These are phyloP conservation scores for Lindgomyces ingoldianus DNA, from an alignment of 495 filamentous ascomycete genomes.

Conservation along the genomic window DNA sequence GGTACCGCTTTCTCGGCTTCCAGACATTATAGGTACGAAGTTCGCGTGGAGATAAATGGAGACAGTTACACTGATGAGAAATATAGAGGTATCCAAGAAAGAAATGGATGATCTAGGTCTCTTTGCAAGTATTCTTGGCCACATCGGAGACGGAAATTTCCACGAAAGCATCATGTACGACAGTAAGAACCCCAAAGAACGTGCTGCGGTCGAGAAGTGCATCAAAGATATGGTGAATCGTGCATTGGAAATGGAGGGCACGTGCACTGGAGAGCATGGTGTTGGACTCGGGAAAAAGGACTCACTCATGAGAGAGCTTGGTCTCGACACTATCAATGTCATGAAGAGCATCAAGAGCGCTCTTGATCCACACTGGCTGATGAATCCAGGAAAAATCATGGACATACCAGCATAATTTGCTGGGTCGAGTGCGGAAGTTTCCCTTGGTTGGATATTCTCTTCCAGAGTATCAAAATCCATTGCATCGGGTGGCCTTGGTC, in stretches of 20 bases:
- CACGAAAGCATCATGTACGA: slow-evolving; percentile 89
- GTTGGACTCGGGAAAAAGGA: slow-evolving; percentile 87
- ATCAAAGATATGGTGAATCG: slow-evolving; percentile 87
- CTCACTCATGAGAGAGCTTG: slow-evolving; percentile 77
- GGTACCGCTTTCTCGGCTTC: slow-evolving; percentile 80
- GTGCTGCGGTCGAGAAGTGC: slow-evolving; percentile 70
- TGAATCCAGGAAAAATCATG: slow-evolving; percentile 93
- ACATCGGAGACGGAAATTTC: slow-evolving; percentile 91
- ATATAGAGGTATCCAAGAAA: slow-evolving; percentile 75
- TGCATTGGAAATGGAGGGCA: slow-evolving; percentile 89
- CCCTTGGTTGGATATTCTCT: background rate
- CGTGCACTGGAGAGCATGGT: slow-evolving; percentile 88
- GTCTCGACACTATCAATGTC: slow-evolving; percentile 72
- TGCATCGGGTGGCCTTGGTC: slow-evolving; percentile 32
- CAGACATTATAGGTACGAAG: slow-evolving; percentile 74
- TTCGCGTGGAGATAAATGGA: background rate
- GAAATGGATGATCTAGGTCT: slow-evolving; percentile 82
- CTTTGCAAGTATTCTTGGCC: slow-evolving; percentile 82
- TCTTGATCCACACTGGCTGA: slow-evolving; percentile 85
- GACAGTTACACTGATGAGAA: background rate
- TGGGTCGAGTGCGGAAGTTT: background rate
- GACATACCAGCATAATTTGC: slow-evolving; percentile 48
- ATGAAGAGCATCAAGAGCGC: slow-evolving; percentile 84
- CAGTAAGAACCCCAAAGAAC: slow-evolving; percentile 62
- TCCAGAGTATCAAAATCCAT: no score